Evolutionary conservation across 192 early-diverging fungal species (phyloP).

Genomic region (Coemansia sp.): DNA sequence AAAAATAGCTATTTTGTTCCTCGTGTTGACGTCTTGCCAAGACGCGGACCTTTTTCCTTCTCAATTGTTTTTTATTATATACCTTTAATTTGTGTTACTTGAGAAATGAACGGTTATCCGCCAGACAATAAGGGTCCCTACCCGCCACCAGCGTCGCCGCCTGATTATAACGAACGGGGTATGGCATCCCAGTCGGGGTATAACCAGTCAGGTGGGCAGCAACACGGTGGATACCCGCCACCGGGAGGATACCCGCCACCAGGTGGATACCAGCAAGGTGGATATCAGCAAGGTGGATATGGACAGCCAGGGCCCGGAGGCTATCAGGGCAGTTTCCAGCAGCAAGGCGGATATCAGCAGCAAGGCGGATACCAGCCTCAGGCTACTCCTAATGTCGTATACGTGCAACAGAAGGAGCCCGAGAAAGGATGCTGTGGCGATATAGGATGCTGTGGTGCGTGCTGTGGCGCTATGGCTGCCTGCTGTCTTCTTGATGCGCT

Average conservation of each 20-base stretch:
- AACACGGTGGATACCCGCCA: slow-evolving; percentile 2
- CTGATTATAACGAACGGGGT: not conserved
- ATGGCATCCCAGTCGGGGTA: not conserved
- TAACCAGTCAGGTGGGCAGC: not conserved
- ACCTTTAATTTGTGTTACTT: slow-evolving; percentile 1
- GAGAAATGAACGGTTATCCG: not conserved
- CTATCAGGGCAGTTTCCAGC: not conserved
- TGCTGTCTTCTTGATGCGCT: slow-evolving; percentile 19
- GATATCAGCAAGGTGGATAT: slow-evolving; percentile 14
- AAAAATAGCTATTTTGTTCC: not conserved
- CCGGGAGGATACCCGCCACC: slow-evolving; percentile 1
- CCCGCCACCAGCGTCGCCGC: not conserved
- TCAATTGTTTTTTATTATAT: not conserved
- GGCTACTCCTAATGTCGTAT: slow-evolving; percentile 10
- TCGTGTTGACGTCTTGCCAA: not conserved
- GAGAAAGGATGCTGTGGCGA: slow-evolving; percentile 5
- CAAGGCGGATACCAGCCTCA: slow-evolving; percentile 3
- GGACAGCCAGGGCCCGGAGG: slow-evolving; percentile 4
- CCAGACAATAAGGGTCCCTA: not conserved
- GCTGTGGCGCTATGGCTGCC: slow-evolving; percentile 13
- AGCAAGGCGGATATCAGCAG: slow-evolving; percentile 4
- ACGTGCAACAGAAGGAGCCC: slow-evolving; percentile 15
- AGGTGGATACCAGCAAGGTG: not conserved
- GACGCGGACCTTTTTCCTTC: not conserved
- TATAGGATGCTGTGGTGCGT: slow-evolving; percentile 18